Conservation (phyloP, 768 basidiomycete genomes). For the Tricholoma furcatifolium region DNA sequence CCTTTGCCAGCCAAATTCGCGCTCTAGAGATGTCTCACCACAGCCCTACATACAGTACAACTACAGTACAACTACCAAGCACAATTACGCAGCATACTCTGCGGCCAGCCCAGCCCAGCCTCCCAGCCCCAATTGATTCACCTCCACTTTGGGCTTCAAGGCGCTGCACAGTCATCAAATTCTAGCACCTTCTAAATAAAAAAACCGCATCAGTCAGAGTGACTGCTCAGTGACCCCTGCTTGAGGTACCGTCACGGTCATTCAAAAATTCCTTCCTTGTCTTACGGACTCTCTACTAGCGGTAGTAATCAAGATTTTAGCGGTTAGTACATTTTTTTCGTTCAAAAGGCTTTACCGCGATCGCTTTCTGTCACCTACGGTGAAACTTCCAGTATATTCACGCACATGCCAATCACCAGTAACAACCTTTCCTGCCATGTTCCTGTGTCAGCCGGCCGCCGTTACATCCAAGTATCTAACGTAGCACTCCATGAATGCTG, state of each 20-base stretch:
- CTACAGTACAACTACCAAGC: too few species aligned
- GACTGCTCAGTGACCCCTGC: not conserved
- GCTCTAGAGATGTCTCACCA: too few species aligned
- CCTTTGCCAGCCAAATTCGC: not conserved
- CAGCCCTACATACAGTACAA: too few species aligned
- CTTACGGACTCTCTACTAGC: not conserved
- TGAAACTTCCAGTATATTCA: not conserved
- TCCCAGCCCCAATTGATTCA: not conserved
- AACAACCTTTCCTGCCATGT: not conserved
- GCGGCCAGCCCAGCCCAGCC: not conserved
- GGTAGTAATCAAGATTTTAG: not conserved
- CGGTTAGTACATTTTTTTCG: not conserved
- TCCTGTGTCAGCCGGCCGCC: not conserved
- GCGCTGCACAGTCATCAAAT: constrained; percentile 3
- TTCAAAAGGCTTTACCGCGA: not conserved
- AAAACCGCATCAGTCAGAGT: constrained; percentile 4
- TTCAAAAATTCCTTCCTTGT: not conserved
- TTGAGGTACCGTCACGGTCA: constrained; percentile 8
- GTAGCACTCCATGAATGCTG: not conserved
- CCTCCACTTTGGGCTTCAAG: not conserved
- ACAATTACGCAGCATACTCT: not conserved
- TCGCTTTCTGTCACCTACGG: not conserved
- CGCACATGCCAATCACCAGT: not conserved
- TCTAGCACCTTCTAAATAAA: constrained; percentile 12
- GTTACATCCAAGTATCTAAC: too few species aligned